Conservation (phyloP, 139 green algal genomes). For the Marvania coccoides region DNA sequence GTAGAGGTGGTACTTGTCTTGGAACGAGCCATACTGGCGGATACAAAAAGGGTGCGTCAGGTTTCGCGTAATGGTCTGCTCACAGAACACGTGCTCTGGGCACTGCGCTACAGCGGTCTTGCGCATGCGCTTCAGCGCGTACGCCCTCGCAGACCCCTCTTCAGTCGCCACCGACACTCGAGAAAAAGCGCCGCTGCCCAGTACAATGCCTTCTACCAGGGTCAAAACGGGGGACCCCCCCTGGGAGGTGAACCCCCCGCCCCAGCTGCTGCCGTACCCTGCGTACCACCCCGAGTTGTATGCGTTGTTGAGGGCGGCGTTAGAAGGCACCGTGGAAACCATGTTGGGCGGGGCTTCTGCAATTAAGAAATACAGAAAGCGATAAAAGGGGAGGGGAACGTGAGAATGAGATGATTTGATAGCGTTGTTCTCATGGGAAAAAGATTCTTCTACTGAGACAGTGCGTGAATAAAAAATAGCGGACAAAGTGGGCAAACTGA, state of each 20-base stretch:
- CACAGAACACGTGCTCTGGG: constrained; percentile 91
- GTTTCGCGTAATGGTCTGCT: constrained; percentile 91
- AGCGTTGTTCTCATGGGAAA: too few relatives aligned
- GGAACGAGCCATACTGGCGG: constrained; percentile 88
- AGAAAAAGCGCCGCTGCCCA: constrained; percentile 84
- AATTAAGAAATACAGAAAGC: too few relatives aligned
- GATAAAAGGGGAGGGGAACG: too few relatives aligned
- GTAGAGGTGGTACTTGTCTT: constrained; percentile 92
- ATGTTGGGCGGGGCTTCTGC: too few relatives aligned
- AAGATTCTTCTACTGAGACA: too few relatives aligned
- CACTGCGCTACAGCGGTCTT: constrained; percentile 86
- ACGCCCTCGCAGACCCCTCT: constrained; percentile 53
- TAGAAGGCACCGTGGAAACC: too few relatives aligned
- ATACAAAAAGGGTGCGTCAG: constrained; percentile 92
- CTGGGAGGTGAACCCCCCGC: neutral
- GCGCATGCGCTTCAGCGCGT: constrained; percentile 90
- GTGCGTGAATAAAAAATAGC: too few relatives aligned
- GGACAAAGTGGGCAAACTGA: too few relatives aligned
- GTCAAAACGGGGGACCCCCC: neutral
- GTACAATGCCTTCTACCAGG: constrained; percentile 59
- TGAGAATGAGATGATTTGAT: too few relatives aligned
- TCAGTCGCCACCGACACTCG: constrained; percentile 66
- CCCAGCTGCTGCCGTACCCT: neutral
- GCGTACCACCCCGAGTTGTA: neutral
- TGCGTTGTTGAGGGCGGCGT: too few relatives aligned